Percentiles rank a stretch among this genome's conserved stretches.
These are phyloP conservation scores for Lachancea quebecensis DNA, from an alignment of 805 yeast genomes.

Conservation along the genomic window DNA sequence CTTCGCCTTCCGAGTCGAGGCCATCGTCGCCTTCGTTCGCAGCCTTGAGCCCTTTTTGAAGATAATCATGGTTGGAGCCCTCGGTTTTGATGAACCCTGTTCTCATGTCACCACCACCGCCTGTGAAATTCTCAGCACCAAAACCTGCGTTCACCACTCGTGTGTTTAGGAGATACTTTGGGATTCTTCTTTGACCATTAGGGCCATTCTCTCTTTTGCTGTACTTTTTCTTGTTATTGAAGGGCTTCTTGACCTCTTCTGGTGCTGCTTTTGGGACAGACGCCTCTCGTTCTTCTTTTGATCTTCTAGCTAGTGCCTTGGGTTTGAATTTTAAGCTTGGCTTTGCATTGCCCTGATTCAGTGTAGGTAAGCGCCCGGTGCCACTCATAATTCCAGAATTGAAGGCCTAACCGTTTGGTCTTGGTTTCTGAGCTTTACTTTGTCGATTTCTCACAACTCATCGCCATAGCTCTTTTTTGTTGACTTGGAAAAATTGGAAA, in stretches of 20 bases:
- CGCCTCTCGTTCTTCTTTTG: conserved; percentile 77
- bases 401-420: too few relatives aligned
- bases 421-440: background rate
- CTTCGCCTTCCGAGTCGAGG: conserved; percentile 25
- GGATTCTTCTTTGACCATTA: conserved; percentile 21
- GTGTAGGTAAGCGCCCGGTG: conserved; percentile 32
- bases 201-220: conserved; percentile 13
- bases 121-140: conserved; percentile 47
- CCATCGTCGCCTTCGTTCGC: conserved; percentile 28
- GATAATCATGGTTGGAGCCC: conserved; percentile 17
- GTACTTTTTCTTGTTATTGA: conserved; percentile 14
- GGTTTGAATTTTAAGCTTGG: conserved; percentile 74
- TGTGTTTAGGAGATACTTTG: conserved; percentile 36
- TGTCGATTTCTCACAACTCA: conserved; percentile 1
- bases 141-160: conserved; percentile 66
- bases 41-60: conserved; percentile 21
- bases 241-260: conserved; percentile 15
- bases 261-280: conserved; percentile 52
- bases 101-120: conserved; percentile 19
- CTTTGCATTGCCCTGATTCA: conserved; percentile 26
- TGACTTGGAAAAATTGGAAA: background rate
- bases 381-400: conserved; percentile 9
- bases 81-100: conserved; percentile 23
- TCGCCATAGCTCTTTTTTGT: conserved; percentile 1
- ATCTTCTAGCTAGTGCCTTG: conserved; percentile 75